Percentiles rank a stretch among this genome's conserved stretches.
phyloP scores from a whole-genome alignment of 352 stramenopile species.

The Pythium folliculosum region DNA sequence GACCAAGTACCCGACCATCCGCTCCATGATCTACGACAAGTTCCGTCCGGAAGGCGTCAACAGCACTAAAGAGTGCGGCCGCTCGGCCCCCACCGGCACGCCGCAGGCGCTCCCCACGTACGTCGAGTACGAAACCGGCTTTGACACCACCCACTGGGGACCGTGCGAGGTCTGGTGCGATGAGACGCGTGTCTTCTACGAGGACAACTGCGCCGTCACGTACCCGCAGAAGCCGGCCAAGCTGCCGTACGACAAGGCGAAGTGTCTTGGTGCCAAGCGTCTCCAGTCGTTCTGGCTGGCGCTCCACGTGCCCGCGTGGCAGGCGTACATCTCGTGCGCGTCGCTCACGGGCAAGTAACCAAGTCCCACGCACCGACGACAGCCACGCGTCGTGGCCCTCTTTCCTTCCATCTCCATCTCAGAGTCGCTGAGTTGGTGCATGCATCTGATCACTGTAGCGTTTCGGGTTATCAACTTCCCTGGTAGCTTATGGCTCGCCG shows the following conservation, averaged over 20 bases:
- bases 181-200: constrained; percentile 23
- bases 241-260: constrained; percentile 22
- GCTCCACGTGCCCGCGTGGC: too few species aligned
- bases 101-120: neutral
- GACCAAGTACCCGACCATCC: constrained; percentile 12
- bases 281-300: too few species aligned
- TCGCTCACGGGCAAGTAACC: too few species aligned
- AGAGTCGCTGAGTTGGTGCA: too few species aligned
- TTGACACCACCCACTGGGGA: constrained; percentile 8
- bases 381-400: too few species aligned
- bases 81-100: neutral
- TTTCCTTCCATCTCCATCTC: too few species aligned
- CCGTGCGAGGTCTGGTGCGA: constrained; percentile 33
- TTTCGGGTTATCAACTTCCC: too few species aligned
- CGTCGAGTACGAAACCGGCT: constrained; percentile 9
- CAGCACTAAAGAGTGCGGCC: constrained; percentile 7
- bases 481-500: too few species aligned
- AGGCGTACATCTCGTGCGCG: neutral
- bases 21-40: constrained; percentile 10
- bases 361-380: too few species aligned
- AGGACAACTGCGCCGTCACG: constrained; percentile 29
- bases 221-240: constrained; percentile 15
- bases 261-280: too few species aligned
- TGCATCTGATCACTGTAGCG: too few species aligned
- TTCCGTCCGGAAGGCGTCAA: neutral